Conservation (phyloP, 805 yeast species). For the Cyberlindnera xishuangbannaensis region DNA sequence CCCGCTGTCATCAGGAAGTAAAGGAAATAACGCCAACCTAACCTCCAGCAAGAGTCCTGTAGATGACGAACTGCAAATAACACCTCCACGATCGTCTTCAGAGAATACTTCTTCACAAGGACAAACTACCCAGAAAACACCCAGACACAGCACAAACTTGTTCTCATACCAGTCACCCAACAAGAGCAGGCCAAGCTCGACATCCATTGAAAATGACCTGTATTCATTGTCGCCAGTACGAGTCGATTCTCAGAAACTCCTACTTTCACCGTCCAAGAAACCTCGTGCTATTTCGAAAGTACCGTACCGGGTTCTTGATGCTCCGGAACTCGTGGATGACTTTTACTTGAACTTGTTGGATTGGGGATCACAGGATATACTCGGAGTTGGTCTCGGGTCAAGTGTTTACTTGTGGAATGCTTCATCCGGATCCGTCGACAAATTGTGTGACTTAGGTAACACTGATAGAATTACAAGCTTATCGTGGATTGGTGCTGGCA, state of each 20-base stretch:
- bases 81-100: conserved; percentile 29
- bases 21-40: conserved; percentile 17
- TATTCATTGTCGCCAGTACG: conserved; percentile 85
- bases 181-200: conserved; percentile 51
- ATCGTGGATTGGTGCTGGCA: conserved; percentile 92
- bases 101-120: conserved; percentile 11
- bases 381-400: conserved; percentile 88
- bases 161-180: conserved; percentile 73
- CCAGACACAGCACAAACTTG: conserved; percentile 44
- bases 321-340: conserved; percentile 92
- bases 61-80: conserved; percentile 25
- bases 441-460: conserved; percentile 67
- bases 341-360: conserved; percentile 84
- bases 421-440: conserved; percentile 70
- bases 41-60: conserved; percentile 26
- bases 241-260: conserved; percentile 73
- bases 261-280: conserved; percentile 77
- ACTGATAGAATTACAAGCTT: conserved; percentile 75
- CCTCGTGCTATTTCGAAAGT: conserved; percentile 75
- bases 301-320: conserved; percentile 91
- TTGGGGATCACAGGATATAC: conserved; percentile 87
- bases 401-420: conserved; percentile 92
- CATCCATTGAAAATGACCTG: conserved; percentile 63
- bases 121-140: conserved; percentile 27
- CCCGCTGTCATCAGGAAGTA: conserved; percentile 33